Evolutionary conservation across 257 asterid genomes (phyloP).

Genomic region (Plectranthus barbatus): DNA sequence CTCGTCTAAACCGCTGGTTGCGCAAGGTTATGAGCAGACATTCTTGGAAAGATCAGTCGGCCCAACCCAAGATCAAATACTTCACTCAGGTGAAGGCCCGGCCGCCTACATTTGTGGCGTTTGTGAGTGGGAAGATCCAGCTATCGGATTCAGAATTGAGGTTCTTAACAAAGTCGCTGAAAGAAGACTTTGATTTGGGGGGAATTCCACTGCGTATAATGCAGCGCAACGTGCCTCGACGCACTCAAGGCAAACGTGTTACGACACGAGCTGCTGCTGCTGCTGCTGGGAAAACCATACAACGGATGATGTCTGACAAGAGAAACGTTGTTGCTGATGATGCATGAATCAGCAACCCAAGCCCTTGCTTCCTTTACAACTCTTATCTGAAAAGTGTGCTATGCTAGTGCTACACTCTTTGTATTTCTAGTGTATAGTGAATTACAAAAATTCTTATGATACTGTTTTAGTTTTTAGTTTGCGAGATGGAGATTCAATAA

Average conservation of each 20-base stretch:
- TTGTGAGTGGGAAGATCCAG: conserved; percentile 57
- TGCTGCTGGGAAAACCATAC: conserved; percentile 20
- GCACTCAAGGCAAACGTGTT: conserved; percentile 16
- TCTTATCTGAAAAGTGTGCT: too few species aligned
- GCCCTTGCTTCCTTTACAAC: too few species aligned
- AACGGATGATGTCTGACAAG: conserved; percentile 53
- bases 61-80: conserved; percentile 92
- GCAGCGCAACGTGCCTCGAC: conserved; percentile 50
- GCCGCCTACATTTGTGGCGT: conserved; percentile 94
- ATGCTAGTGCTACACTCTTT: too few species aligned
- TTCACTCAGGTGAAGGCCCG: conserved; percentile 98
- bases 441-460: too few species aligned
- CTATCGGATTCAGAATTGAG: conserved; percentile 72
- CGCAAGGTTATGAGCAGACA: conserved; percentile 97
- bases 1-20: conserved; percentile 87
- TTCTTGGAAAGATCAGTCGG: conserved; percentile 89
- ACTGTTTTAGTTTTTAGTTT: too few species aligned
- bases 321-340: conserved; percentile 27
- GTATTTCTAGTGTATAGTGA: too few species aligned
- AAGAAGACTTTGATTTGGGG: conserved; percentile 88
- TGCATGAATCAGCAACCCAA: too few species aligned
- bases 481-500: too few species aligned
- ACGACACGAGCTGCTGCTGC: conserved; percentile 17
- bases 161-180: conserved; percentile 75
- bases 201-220: conserved; percentile 86